Evolutionary conservation across 176 grass and related monocot species (phyloP).

Genomic region (Rhynchospora tenuis): DNA sequence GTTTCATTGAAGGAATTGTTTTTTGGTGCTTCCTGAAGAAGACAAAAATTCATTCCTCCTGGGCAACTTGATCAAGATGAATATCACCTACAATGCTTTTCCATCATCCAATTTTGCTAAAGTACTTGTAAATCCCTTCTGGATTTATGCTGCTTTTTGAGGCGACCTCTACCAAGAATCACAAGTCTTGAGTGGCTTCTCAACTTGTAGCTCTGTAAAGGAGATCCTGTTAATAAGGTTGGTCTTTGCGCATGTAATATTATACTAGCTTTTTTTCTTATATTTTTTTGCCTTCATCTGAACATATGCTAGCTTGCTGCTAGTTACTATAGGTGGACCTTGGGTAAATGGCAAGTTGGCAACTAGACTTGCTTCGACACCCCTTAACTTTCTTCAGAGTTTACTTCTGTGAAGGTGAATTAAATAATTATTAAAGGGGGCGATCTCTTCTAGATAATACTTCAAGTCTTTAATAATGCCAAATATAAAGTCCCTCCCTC

Average conservation of each 20-base stretch:
- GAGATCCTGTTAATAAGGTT: constrained; percentile 6
- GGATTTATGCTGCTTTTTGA: neutral
- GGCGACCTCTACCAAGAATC: neutral
- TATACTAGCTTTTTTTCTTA: neutral
- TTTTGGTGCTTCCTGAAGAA: constrained; percentile 27
- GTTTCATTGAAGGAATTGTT: constrained; percentile 71
- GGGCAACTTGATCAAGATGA: neutral
- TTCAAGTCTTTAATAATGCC: neutral
- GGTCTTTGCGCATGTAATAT: constrained; percentile 6
- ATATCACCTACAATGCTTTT: neutral
- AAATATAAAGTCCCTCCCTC: neutral
- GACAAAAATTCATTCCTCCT: neutral
- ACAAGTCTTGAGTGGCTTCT: neutral
- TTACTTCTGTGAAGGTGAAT: neutral
- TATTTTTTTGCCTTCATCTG: neutral
- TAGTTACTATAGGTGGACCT: neutral
- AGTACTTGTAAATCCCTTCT: constrained; percentile 11
- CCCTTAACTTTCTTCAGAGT: neutral
- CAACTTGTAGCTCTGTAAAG: neutral
- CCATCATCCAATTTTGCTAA: neutral
- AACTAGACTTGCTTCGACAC: neutral
- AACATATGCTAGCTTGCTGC: neutral
- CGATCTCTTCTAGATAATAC: neutral
- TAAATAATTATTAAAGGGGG: neutral
- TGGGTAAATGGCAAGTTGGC: neutral